These are phyloP conservation scores for Emmonsiellopsis sp. DNA, from an alignment of 2,329 filamentous ascomycete species.

Conservation along the genomic window DNA sequence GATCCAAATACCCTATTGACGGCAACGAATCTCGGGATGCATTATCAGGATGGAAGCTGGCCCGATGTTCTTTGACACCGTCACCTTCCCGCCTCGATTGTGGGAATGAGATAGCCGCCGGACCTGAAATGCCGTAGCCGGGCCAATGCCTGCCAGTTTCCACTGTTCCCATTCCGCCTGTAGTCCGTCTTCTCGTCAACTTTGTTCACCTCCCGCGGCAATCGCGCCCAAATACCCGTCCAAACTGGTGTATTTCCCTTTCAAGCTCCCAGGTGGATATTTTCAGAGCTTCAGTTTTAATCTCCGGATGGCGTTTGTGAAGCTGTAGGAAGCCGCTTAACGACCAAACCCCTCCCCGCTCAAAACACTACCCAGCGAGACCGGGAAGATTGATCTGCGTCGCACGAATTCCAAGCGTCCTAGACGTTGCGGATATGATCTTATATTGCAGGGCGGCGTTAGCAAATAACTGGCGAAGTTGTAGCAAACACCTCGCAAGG, in stretches of 20 bases:
- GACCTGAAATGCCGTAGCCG: constrained; percentile 11
- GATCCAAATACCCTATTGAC: constrained; percentile 33
- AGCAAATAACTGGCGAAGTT: not conserved
- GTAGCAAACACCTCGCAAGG: not conserved
- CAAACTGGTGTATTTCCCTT: not conserved
- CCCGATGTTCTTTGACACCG: not conserved
- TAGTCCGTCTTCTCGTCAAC: not conserved
- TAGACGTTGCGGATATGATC: not conserved
- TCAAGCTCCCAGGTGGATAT: not conserved
- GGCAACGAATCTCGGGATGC: constrained; percentile 33
- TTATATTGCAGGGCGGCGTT: not conserved
- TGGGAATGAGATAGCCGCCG: constrained; percentile 5
- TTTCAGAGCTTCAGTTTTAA: not conserved
- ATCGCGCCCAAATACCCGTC: not conserved
- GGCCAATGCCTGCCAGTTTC: constrained; percentile 31
- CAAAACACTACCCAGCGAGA: not conserved
- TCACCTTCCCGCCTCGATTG: constrained; percentile 2
- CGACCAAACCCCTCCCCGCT: not conserved
- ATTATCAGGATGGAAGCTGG: not conserved
- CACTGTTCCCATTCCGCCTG: constrained; percentile 26
- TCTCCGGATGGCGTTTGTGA: not conserved
- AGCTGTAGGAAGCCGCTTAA: not conserved
- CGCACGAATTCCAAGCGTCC: not conserved
- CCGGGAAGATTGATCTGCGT: not conserved
- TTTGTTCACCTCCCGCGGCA: constrained; percentile 11